Percentiles rank a stretch among this genome's conserved stretches.
phyloP scores from a whole-genome alignment of 2,329 filamentous ascomycete genomes.

The Seiridium unicorne region DNA sequence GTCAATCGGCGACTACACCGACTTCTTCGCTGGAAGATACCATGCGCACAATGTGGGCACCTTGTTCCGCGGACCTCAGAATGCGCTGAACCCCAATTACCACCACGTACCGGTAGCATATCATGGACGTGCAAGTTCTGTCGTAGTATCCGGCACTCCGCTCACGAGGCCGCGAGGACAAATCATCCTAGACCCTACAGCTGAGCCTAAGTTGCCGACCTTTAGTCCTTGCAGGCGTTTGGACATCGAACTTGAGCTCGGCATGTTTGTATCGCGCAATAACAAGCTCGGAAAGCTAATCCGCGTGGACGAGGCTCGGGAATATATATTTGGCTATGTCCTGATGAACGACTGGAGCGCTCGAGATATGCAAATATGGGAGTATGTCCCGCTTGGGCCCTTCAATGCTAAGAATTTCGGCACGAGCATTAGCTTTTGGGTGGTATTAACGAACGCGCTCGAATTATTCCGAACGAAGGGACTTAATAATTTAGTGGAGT shows the following conservation, averaged over 20 bases:
- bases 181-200: constrained; percentile 46
- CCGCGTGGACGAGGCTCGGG: constrained; percentile 60
- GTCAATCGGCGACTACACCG: constrained; percentile 79
- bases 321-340: constrained; percentile 76
- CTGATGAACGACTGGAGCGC: constrained; percentile 88
- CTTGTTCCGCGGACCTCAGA: constrained; percentile 69
- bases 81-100: constrained; percentile 79
- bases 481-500: constrained; percentile 27
- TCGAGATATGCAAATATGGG: constrained; percentile 79
- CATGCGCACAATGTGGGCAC: constrained; percentile 69
- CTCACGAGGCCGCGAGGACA: constrained; percentile 74
- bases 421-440: constrained; percentile 75
- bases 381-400: constrained; percentile 78
- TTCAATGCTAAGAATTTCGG: constrained; percentile 85
- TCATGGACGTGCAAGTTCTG: constrained; percentile 73
- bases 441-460: constrained; percentile 73
- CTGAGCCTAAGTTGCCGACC: constrained; percentile 59
- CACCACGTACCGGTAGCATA: constrained; percentile 79
- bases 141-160: constrained; percentile 72
- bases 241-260: constrained; percentile 80
- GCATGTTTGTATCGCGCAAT: constrained; percentile 66
- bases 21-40: constrained; percentile 80
- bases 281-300: constrained; percentile 67
- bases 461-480: constrained; percentile 47
- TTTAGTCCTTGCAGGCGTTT: constrained; percentile 65